Evolutionary conservation across 2,329 filamentous ascomycete genomes (phyloP), one percentile per base, ranked within the genome.

Genomic region (Penicillium sp.): DNA sequence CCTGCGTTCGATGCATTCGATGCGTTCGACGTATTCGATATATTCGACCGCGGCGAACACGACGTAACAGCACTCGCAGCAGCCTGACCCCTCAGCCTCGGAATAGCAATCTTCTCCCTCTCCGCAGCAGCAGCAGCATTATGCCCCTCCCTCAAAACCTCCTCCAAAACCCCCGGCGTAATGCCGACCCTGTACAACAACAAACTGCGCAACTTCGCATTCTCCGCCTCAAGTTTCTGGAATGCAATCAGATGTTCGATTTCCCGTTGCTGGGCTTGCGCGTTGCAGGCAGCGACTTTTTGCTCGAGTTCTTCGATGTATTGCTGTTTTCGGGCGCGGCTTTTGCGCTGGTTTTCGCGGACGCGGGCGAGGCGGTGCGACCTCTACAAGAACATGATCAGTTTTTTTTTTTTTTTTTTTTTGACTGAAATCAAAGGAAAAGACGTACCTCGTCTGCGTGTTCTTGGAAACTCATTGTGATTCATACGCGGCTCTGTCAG

Each of bases 311-410:
- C 70, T n/a, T 65, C 68, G 42, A 68, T 64, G 56, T 73, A 65
- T 55, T 72, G 68, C 55, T 72, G 71, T 50, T 65, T 68, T 43
- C 64, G 63, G 3, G 71, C 70, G 38, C 71, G 65, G 49, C 71
- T 72, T 46, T 66, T 72, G 33, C 71, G 71, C 53, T 74, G 71
- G 33, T 73, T 74, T 28, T 73, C 71, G 18, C 71, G 62, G 28
- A 74, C 63, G 24, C 71, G 68, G 47, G 82, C 80, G 33, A 70
- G 65, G 56, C 66, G 65, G 28, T 68, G 64, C 30, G 59, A 47
- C 49, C 65, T 63, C 66, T 73, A n/a, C 21, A 14, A 43, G 49
- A 23, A 14, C 40, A 50, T 61, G 21, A 59, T 33, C 28, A n/a
- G n/a, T n/a, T n/a, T n/a, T n/a, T n/a, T n/a, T n/a, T n/a, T n/a